Base-by-base conservation (phyloP, 192 early-diverging fungal genomes). In the Rhizophagus prolifer region DNA sequence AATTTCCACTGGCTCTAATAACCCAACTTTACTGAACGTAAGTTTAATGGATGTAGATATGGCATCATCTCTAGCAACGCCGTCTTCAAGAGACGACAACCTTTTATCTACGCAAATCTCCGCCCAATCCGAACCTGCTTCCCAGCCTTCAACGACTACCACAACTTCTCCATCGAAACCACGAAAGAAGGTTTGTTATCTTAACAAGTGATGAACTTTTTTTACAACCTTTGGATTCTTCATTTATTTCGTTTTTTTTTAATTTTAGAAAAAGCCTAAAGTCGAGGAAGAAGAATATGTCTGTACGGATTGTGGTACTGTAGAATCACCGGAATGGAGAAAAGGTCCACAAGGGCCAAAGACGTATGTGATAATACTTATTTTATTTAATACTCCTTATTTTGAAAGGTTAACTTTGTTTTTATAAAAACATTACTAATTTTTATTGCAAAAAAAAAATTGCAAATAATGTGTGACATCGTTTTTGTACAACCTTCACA, bases 251-350 rank as follows among this genome's bases (percentile, higher is more conserved):
- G 16, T 16, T 21, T 21, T 21, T 21, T 21, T 7, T 19, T 54
- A 8, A 8, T 54, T 21, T 54, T 54, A 54, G 76, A 83, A 84
- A 79, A 84, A 84, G 44, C 79, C 83, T 16, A 84, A 84, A 30
- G 70, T 69, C 63, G 83, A 70, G 2, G 75, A 76, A n/a, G 77
- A 82, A 64, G 80, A 86, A 62, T 82, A 82, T 77, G 82, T 85
- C 13, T 86, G 85, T 70, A 78, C 80, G 9, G 84, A 85, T 47
- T 86, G 85, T 83, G 85, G 84, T 63, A 85, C 82, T 31, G 80
- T 80, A 4, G 76, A 84, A 66, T 85, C 84, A n/a, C 85, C 85
- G 30, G 85, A 86, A 81, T 86, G 85, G 83, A 81, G 83, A 50
- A 80, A 79, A 74, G 85, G 84, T 8, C 84, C 84, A 44, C 77